phyloP scores from a whole-genome alignment of 768 basidiomycete genomes.

The Russula vinacea region DNA sequence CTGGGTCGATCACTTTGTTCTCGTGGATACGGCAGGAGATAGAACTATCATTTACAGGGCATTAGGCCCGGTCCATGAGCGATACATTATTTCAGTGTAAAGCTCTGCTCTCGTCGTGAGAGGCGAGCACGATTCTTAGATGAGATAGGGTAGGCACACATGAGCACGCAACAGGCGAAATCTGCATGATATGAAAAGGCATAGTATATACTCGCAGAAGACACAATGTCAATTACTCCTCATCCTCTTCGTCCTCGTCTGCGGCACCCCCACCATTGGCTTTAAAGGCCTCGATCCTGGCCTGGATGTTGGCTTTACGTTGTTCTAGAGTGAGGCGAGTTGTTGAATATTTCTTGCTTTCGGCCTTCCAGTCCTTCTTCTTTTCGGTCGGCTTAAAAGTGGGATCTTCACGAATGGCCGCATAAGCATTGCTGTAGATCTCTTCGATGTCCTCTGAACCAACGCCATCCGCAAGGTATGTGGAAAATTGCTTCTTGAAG shows the following conservation, averaged over 20 bases:
- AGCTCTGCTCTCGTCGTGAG: not conserved
- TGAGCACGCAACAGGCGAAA: conserved; percentile 1
- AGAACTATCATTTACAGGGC: conserved; percentile 17
- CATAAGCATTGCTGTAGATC: conserved; percentile 88
- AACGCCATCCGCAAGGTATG: conserved; percentile 92
- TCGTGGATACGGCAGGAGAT: conserved; percentile 26
- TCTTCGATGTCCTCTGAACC: conserved; percentile 98
- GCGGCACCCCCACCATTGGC: conserved; percentile 48
- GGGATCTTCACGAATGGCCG: conserved; percentile 95
- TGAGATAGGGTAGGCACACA: not conserved
- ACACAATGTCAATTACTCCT: conserved; percentile 38
- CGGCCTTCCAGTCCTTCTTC: conserved; percentile 87
- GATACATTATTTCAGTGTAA: not conserved
- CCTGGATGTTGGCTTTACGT: conserved; percentile 75
- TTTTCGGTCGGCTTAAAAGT: conserved; percentile 87
- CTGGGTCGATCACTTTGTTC: conserved; percentile 18
- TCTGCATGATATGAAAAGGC: not conserved
- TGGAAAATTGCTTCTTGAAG: conserved; percentile 96
- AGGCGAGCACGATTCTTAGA: not conserved
- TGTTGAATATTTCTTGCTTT: conserved; percentile 67
- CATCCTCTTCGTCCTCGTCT: conserved; percentile 50
- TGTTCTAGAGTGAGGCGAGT: conserved; percentile 69
- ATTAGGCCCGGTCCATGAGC: not conserved
- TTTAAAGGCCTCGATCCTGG: conserved; percentile 90
- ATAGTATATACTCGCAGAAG: conserved; percentile 2